Percentiles rank a stretch among this genome's conserved stretches.
These are phyloP conservation scores for Sugiyamaella americana DNA, from an alignment of 805 yeast genomes.

Conservation along the genomic window DNA sequence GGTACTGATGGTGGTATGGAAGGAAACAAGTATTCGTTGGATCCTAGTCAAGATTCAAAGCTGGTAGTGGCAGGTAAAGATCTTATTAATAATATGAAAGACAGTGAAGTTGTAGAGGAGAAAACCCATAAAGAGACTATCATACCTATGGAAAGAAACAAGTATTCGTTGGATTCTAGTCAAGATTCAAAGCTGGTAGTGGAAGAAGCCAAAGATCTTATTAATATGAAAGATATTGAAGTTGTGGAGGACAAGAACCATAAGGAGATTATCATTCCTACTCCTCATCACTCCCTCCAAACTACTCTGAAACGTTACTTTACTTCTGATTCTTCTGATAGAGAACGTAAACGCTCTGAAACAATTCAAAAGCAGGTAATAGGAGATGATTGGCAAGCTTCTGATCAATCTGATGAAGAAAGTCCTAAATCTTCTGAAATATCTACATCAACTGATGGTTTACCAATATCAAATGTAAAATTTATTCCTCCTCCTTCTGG, in stretches of 20 bases:
- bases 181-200: neutral
- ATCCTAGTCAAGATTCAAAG: neutral
- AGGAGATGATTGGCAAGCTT: too few relatives aligned
- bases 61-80: neutral
- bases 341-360: neutral
- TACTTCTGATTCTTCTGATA: neutral
- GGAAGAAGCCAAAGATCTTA: neutral
- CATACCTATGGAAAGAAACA: too few relatives aligned
- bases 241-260: neutral
- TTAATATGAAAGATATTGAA: neutral
- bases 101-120: neutral
- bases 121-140: too few relatives aligned
- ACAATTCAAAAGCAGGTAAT: too few relatives aligned
- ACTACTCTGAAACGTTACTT: slow-evolving; percentile 12
- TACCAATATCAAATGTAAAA: neutral
- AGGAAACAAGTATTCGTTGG: too few relatives aligned
- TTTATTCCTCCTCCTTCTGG: neutral
- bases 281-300: too few relatives aligned
- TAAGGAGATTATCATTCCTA: too few relatives aligned
- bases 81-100: neutral
- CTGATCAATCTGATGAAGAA: neutral
- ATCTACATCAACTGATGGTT: neutral
- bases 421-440: neutral
- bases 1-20: neutral
- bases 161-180: neutral